Evolutionary conservation across 2,329 filamentous ascomycete genomes (phyloP).

Genomic region (Helicocarpus griseus): DNA sequence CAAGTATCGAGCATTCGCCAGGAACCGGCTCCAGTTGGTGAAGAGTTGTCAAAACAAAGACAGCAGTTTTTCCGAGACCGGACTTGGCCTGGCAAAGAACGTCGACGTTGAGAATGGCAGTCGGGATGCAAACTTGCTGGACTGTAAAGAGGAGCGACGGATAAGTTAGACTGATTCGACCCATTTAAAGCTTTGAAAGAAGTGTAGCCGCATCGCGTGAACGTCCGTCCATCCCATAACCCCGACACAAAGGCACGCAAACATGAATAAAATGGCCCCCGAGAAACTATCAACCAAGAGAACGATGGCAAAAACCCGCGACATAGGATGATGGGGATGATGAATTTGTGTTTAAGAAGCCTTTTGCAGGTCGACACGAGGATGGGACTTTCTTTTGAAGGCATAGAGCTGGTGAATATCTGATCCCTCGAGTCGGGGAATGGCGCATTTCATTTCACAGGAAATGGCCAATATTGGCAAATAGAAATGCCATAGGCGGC

Average conservation of each 20-base stretch:
- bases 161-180: slow-evolving; percentile 71
- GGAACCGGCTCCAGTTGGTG: slow-evolving; percentile 95
- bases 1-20: slow-evolving; percentile 87
- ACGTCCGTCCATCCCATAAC: slow-evolving; percentile 69
- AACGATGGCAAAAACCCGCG: not conserved
- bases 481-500: not conserved
- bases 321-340: slow-evolving; percentile 3
- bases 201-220: slow-evolving; percentile 46
- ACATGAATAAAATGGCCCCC: slow-evolving; percentile 4
- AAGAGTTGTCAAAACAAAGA: slow-evolving; percentile 94
- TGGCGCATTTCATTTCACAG: not conserved
- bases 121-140: slow-evolving; percentile 98
- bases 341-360: slow-evolving; percentile 4
- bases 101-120: slow-evolving; percentile 94
- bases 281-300: slow-evolving; percentile 1
- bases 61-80: slow-evolving; percentile 97
- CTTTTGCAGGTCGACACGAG: slow-evolving; percentile 28
- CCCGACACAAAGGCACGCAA: slow-evolving; percentile 10
- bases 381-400: slow-evolving; percentile 16
- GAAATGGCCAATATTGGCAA: slow-evolving; percentile 1
- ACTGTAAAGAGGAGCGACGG: slow-evolving; percentile 68
- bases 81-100: slow-evolving; percentile 99
- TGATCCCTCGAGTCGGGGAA: not conserved
- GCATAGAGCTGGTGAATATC: slow-evolving; percentile 5
- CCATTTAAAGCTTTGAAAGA: slow-evolving; percentile 45